A percentile compares a stretch with the other conserved stretches of the same genome.
Evolutionary conservation across 257 asterid genomes (phyloP).

Genomic region (Nicotiana tomentosiformis): DNA sequence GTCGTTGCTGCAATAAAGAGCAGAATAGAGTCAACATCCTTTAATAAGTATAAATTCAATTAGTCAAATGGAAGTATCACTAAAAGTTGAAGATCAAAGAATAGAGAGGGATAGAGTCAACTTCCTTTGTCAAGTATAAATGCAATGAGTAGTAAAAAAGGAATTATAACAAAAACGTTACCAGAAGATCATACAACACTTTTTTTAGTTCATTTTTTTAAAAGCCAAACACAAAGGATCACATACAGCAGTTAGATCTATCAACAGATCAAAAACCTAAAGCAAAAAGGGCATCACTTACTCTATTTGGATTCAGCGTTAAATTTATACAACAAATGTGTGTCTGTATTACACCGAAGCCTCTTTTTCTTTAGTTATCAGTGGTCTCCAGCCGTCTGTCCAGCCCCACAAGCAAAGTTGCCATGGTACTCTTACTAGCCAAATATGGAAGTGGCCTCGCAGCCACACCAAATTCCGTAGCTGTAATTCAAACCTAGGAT

Average conservation of each 20-base stretch:
- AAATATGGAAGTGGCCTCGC: neutral
- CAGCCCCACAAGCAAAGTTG: neutral
- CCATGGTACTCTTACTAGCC: conserved; percentile 1
- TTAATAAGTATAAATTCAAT: neutral
- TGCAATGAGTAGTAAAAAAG: neutral
- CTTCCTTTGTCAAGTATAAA: neutral
- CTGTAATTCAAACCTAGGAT: neutral
- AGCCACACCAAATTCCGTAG: neutral
- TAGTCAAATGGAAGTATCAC: neutral
- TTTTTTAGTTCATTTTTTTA: neutral
- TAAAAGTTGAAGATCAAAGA: neutral
- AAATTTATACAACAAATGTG: neutral
- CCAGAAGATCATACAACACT: conserved; percentile 3
- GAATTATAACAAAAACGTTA: neutral
- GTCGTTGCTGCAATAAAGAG: conserved; percentile 29
- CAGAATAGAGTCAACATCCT: neutral
- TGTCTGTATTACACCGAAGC: neutral
- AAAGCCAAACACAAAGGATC: neutral
- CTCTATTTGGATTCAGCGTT: neutral
- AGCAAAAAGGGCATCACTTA: neutral
- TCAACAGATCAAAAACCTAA: neutral
- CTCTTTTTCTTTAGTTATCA: neutral
- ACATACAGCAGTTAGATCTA: neutral
- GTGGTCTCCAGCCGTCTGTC: neutral
- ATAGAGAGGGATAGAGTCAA: neutral